Conservation (phyloP, 768 basidiomycete species). For the Pleurotus pulmonarius region DNA sequence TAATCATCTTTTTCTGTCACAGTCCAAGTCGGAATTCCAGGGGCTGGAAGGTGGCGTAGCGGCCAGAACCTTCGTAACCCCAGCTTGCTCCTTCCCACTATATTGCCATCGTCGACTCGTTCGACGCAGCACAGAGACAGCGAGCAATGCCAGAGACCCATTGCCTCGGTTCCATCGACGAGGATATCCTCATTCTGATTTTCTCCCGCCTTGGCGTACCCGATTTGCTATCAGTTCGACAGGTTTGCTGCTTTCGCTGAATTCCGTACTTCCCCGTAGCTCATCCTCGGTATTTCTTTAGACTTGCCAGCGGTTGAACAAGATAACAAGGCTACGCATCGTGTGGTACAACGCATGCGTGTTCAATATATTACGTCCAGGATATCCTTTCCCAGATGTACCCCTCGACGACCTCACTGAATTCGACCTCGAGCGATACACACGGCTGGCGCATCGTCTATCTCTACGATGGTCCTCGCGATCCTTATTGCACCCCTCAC, state of each 20-base stretch:
- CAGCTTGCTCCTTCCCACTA: not conserved
- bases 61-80: not conserved
- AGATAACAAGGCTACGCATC: constrained; percentile 42
- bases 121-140: not conserved
- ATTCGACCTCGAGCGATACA: constrained; percentile 41
- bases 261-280: not conserved
- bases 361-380: constrained; percentile 36
- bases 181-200: constrained; percentile 35
- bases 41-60: too few species aligned
- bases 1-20: too few species aligned
- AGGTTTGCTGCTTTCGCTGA: constrained; percentile 23
- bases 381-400: constrained; percentile 47
- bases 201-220: constrained; percentile 32
- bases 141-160: not conserved
- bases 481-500: constrained; percentile 2
- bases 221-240: constrained; percentile 37
- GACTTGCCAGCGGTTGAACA: constrained; percentile 47
- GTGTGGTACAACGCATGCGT: constrained; percentile 55
- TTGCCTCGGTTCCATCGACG: constrained; percentile 9
- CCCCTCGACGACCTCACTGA: constrained; percentile 31
- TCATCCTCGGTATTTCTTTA: constrained; percentile 15
- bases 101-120: not conserved
- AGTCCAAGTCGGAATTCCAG: too few species aligned
- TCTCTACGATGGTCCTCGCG: constrained; percentile 44
- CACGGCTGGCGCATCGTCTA: constrained; percentile 40